These are phyloP conservation scores for Mucor lusitanicus DNA, from an alignment of 371 early-diverging fungal species.

Conservation along the genomic window DNA sequence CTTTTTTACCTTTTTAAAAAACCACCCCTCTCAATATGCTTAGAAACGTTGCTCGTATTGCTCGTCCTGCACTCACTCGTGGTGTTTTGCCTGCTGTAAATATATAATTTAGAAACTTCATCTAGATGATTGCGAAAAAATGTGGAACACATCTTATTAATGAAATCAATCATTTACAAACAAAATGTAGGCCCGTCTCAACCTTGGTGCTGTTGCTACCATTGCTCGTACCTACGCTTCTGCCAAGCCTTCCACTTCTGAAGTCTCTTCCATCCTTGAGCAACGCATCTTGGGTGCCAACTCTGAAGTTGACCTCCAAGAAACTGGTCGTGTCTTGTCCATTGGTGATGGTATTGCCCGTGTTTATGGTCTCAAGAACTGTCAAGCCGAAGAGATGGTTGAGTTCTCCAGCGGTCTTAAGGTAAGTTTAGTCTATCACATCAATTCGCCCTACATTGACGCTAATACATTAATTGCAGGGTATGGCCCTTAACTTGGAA, in stretches of 20 bases:
- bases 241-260: conserved; percentile 73
- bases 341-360: conserved; percentile 99
- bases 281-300: conserved; percentile 88
- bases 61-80: conserved; percentile 47
- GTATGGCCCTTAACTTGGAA: conserved; percentile 98
- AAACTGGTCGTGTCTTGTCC: conserved; percentile 96
- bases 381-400: conserved; percentile 98
- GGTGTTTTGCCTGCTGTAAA: conserved; percentile 52
- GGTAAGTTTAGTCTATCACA: conserved; percentile 40
- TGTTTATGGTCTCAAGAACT: conserved; percentile 96
- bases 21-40: conserved; percentile 33
- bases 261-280: conserved; percentile 90
- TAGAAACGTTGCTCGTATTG: conserved; percentile 57
- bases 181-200: conserved; percentile 43
- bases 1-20: conserved; percentile 4
- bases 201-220: conserved; percentile 58
- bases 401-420: conserved; percentile 96
- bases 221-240: conserved; percentile 57
- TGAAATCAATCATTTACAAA: neutral
- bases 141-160: neutral
- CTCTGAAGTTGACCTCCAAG: conserved; percentile 84
- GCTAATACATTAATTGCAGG: conserved; percentile 40
- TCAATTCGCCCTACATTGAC: neutral
- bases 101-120: conserved; percentile 1
- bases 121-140: neutral